Conservation (phyloP, 495 filamentous ascomycete genomes). For the Aspergillus cavernicola region DNA sequence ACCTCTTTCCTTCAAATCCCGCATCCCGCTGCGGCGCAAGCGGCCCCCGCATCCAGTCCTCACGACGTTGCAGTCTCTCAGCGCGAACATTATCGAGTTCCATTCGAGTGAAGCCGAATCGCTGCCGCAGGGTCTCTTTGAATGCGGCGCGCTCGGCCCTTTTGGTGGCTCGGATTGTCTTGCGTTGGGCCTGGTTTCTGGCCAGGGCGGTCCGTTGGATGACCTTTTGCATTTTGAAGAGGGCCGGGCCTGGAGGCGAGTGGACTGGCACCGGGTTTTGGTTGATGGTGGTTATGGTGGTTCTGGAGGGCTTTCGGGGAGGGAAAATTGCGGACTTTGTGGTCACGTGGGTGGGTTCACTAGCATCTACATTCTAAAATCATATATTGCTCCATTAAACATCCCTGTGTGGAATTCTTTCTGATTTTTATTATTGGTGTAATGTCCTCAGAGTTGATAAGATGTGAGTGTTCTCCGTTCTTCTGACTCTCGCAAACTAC, state of each 20-base stretch:
- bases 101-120: slow-evolving; percentile 31
- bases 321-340: slow-evolving; percentile 7
- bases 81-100: slow-evolving; percentile 29
- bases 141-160: slow-evolving; percentile 28
- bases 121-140: slow-evolving; percentile 31
- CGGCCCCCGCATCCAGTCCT: slow-evolving; percentile 74
- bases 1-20: slow-evolving; percentile 41
- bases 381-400: no score
- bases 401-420: no score
- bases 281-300: background rate
- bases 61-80: slow-evolving; percentile 39
- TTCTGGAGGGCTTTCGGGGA: background rate
- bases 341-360: background rate
- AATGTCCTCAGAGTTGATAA: no score
- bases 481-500: no score
- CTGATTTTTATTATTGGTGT: no score
- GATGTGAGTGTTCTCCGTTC: no score
- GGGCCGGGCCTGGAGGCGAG: slow-evolving; percentile 27
- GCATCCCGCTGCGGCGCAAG: slow-evolving; percentile 70
- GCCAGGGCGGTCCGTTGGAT: slow-evolving; percentile 64
- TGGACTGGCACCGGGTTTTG: background rate
- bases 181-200: slow-evolving; percentile 55
- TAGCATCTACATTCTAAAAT: background rate
- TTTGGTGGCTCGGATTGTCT: slow-evolving; percentile 42
- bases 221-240: slow-evolving; percentile 66